These are phyloP conservation scores for Daldinia decipiens DNA, from an alignment of 495 filamentous ascomycete genomes.

Conservation along the genomic window DNA sequence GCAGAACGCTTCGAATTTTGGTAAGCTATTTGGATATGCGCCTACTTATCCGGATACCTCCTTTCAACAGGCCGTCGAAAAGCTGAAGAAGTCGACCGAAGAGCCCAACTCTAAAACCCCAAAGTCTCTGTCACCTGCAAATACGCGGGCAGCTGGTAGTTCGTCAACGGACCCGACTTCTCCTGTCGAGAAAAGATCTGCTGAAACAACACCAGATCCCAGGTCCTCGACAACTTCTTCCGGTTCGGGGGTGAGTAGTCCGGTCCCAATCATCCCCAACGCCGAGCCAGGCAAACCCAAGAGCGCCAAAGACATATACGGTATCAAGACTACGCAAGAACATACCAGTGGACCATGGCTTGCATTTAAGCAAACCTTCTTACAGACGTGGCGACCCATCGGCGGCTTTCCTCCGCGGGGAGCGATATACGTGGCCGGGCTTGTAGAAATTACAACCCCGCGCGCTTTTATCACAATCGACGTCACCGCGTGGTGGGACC, in stretches of 20 bases:
- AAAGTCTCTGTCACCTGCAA: conserved; percentile 27
- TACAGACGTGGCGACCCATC: conserved; percentile 56
- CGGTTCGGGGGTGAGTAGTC: conserved; percentile 43
- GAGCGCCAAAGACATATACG: conserved; percentile 48
- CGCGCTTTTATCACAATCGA: conserved; percentile 54
- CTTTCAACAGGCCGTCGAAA: conserved; percentile 44
- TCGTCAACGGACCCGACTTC: conserved; percentile 35
- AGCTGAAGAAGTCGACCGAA: conserved; percentile 45
- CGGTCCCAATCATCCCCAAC: conserved; percentile 29
- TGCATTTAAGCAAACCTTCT: conserved; percentile 65
- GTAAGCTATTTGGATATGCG: conserved; percentile 50
- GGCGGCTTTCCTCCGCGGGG: conserved; percentile 66
- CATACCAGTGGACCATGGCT: conserved; percentile 51
- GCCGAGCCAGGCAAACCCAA: conserved; percentile 31
- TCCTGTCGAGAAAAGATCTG: conserved; percentile 33
- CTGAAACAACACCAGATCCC: conserved; percentile 34
- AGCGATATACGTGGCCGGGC: conserved; percentile 69
- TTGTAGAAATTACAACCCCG: conserved; percentile 71
- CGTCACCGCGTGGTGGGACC: conserved; percentile 44
- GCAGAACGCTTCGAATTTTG: conserved; percentile 45
- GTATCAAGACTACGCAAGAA: conserved; percentile 50
- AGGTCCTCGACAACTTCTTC: conserved; percentile 41
- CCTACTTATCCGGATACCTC: conserved; percentile 13
- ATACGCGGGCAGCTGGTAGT: conserved; percentile 27
- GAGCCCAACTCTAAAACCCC: conserved; percentile 23